These are phyloP conservation scores for Pulveroboletus sp. DNA, from an alignment of 768 basidiomycete species.

Conservation along the genomic window DNA sequence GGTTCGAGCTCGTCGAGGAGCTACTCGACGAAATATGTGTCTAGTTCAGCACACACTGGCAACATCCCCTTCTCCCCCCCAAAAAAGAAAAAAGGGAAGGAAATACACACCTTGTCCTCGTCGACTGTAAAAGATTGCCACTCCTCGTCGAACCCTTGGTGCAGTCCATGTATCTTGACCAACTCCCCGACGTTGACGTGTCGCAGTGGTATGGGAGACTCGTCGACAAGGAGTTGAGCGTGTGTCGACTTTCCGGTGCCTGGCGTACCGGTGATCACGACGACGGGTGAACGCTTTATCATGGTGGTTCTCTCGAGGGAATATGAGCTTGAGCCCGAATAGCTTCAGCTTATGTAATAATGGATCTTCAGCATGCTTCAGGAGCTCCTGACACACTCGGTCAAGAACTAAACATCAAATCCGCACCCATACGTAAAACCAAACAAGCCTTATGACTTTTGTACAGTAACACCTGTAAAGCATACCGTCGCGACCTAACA, in stretches of 20 bases:
- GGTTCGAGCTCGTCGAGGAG: conserved; percentile 86
- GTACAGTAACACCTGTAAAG: too few relatives aligned
- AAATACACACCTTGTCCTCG: conserved; percentile 79
- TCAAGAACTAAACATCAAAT: too few relatives aligned
- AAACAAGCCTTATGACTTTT: too few relatives aligned
- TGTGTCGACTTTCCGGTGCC: conserved; percentile 97
- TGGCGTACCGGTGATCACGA: conserved; percentile 86
- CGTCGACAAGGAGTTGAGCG: conserved; percentile 73
- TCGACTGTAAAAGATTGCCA: conserved; percentile 95
- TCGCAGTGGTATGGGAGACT: conserved; percentile 62
- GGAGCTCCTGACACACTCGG: too few relatives aligned
- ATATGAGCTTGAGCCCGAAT: too few relatives aligned
- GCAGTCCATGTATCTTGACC: conserved; percentile 77
- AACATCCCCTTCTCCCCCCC: too few relatives aligned
- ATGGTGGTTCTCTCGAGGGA: not conserved
- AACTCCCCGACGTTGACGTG: conserved; percentile 90
- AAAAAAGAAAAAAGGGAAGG: not conserved
- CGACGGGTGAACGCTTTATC: conserved; percentile 48
- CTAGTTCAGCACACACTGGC: too few relatives aligned
- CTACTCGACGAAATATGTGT: conserved; percentile 34
- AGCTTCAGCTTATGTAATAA: too few relatives aligned
- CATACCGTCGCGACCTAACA: too few relatives aligned
- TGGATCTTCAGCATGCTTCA: too few relatives aligned
- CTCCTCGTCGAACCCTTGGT: conserved; percentile 85
- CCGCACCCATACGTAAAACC: too few relatives aligned